These are phyloP conservation scores for Daphne laureola DNA, from an alignment of 441 rosid genomes.

Conservation along the genomic window DNA sequence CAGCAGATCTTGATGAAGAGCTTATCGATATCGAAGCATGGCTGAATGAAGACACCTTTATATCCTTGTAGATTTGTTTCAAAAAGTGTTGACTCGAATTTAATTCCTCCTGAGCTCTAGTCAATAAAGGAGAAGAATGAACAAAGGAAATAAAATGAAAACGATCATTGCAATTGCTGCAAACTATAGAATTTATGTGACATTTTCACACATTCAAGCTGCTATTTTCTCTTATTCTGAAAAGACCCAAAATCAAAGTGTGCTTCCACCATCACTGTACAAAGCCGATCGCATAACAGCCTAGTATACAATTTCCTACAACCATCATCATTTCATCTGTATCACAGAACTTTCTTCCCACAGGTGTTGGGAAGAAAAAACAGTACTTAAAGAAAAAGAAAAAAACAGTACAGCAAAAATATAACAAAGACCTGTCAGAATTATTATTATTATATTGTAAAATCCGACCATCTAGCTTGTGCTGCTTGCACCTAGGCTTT, in stretches of 20 bases:
- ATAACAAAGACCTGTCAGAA: conserved; percentile 26
- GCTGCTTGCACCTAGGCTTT: conserved; percentile 48
- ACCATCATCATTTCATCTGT: conserved; percentile 26
- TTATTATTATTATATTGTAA: neutral
- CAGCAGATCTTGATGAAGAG: conserved; percentile 39
- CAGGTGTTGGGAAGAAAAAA: conserved; percentile 17
- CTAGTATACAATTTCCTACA: conserved; percentile 40
- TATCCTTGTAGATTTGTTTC: conserved; percentile 16
- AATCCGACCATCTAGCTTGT: conserved; percentile 30
- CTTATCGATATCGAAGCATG: conserved; percentile 50
- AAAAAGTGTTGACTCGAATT: neutral
- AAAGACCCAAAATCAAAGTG: conserved; percentile 26
- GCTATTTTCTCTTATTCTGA: conserved; percentile 30
- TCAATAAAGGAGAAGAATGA: neutral
- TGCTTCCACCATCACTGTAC: conserved; percentile 57
- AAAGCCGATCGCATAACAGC: conserved; percentile 28
- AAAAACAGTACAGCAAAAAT: conserved; percentile 21
- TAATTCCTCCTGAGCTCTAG: neutral
- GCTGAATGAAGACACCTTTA: conserved; percentile 42
- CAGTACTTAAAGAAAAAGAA: conserved; percentile 13
- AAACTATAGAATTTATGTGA: conserved; percentile 19
- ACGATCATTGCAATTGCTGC: neutral
- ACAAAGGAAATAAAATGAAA: neutral
- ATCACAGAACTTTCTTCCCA: conserved; percentile 25
- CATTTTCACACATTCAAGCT: conserved; percentile 38